Percentiles rank a stretch among this genome's conserved stretches.
phyloP scores from a whole-genome alignment of 192 early-diverging fungal genomes.

The Coemansia sp. region DNA sequence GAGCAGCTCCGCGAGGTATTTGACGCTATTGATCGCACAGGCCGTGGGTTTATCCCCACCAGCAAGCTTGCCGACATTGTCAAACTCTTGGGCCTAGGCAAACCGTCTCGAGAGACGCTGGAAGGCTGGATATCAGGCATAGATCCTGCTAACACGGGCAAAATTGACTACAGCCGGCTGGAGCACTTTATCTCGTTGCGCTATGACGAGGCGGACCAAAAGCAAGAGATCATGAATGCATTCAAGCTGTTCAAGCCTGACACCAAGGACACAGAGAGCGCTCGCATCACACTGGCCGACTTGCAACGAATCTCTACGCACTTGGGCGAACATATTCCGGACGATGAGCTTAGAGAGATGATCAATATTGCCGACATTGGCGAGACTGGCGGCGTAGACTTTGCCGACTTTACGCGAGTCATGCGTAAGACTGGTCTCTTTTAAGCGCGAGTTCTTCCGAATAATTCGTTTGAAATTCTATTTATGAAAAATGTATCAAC shows the following conservation, averaged over 20 bases:
- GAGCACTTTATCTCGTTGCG: conserved; percentile 37
- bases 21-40: conserved; percentile 32
- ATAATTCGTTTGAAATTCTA: background rate
- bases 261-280: conserved; percentile 59
- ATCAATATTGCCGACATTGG: conserved; percentile 67
- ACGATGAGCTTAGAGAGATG: conserved; percentile 70
- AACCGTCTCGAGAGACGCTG: conserved; percentile 1
- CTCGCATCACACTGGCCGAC: conserved; percentile 74
- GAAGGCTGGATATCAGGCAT: conserved; percentile 25
- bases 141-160: conserved; percentile 38
- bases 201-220: conserved; percentile 56
- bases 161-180: conserved; percentile 32
- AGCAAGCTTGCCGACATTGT: conserved; percentile 24
- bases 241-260: conserved; percentile 82
- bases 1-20: conserved; percentile 51
- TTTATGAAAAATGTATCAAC: conserved; percentile 16
- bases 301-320: conserved; percentile 65
- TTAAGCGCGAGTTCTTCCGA: conserved; percentile 14
- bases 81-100: conserved; percentile 21
- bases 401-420: conserved; percentile 66
- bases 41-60: conserved; percentile 33
- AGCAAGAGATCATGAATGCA: conserved; percentile 72
- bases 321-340: conserved; percentile 66
- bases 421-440: conserved; percentile 65
- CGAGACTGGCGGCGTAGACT: conserved; percentile 65